Base-by-base conservation (phyloP, 148 eudicot species). In the Linanthus parryae region DNA sequence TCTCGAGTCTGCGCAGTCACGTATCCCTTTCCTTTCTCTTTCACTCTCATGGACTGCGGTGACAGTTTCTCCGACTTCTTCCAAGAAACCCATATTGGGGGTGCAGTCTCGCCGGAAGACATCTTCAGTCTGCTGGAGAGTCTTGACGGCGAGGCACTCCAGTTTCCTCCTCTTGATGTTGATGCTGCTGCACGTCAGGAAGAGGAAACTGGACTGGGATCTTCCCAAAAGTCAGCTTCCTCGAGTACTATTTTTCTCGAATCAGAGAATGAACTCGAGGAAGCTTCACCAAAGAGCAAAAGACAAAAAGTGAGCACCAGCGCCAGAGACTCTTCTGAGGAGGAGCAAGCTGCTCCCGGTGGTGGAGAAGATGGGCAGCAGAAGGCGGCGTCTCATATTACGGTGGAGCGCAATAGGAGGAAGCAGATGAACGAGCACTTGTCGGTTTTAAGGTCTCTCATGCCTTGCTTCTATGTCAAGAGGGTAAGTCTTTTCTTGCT, bases 391-490 rank as follows among this genome's bases (percentile, higher is more conserved):
- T 75, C 90, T 16, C 99, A 92, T 30, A 88, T 88, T 27, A 65
- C 96, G 1, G 95, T 92, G 28, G 99, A 92, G 70, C 63, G 99
- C 28, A 88, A 88, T 45, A 57, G 99, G 13, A 77, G 99, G 73
- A 92, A 84, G 79, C 99, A 92, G 65, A 92, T 92, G 96, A 92
- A 92, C 48, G 94, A 92, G 26, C 77, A 92, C 58, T 71, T 92
- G 24, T 24, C 74, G 0, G 80, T 82, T 26, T 72, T 92, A 56
- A 79, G 94, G 40, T 75, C 99, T 35, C 80, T 92, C 53, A 92
- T 84, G 96, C 99, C 99, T 66, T 75, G 73, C 58, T 92, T 92
- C 57, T 92, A 92, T 75, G 96, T 87, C 67, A 87, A 92, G 59
- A 73, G 96, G 56, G 98, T 92, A 79, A 35, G 64, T 22, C 11